phyloP scores from a whole-genome alignment of 257 asterid species.

The Nicotiana knightiana region DNA sequence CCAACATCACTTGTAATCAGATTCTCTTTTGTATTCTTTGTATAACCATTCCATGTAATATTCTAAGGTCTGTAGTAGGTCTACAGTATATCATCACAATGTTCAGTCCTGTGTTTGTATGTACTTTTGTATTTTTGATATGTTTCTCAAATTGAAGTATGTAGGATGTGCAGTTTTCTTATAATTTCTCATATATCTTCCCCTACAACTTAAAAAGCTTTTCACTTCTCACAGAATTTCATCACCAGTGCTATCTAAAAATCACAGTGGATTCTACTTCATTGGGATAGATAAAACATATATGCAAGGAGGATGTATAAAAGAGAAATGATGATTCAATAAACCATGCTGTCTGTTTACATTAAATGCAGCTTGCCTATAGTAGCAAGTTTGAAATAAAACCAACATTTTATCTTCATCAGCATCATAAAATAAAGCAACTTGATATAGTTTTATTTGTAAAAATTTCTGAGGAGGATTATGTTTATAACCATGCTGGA shows the following conservation, averaged over 20 bases:
- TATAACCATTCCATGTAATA: neutral
- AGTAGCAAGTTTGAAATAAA: neutral
- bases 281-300: neutral
- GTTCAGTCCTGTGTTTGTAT: neutral
- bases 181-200: neutral
- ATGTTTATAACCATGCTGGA: conserved; percentile 83
- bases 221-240: neutral
- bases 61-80: neutral
- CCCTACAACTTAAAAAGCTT: neutral
- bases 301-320: neutral
- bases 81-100: neutral
- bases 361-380: neutral
- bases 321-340: neutral
- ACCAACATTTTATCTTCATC: neutral
- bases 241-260: neutral
- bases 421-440: neutral
- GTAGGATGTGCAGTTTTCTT: neutral
- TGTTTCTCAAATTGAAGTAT: neutral
- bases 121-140: neutral
- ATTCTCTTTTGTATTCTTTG: neutral
- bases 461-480: neutral
- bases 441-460: neutral
- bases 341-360: neutral
- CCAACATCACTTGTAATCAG: neutral
- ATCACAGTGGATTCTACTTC: neutral